Percentiles rank a stretch among this genome's conserved stretches.
Evolutionary conservation across 768 basidiomycete species (phyloP).

Genomic region (button mushroom (Agaricus bisporus)): DNA sequence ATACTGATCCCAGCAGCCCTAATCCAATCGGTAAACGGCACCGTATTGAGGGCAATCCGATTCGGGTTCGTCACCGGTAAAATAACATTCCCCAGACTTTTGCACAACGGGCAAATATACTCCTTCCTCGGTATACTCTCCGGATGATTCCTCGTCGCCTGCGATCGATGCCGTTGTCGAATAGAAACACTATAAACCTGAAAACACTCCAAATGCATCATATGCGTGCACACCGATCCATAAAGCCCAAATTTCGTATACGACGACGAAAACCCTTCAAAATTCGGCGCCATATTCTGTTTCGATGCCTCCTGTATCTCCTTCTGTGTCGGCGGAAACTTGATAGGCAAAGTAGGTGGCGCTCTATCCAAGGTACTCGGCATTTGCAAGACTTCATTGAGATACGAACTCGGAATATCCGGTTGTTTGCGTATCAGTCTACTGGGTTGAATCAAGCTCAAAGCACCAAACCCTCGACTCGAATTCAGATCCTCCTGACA

Average conservation of each 20-base stretch:
- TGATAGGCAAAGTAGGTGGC: conserved; percentile 17
- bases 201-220: conserved; percentile 97
- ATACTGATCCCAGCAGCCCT: conserved; percentile 85
- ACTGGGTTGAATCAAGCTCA: conserved; percentile 87
- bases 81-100: conserved; percentile 91
- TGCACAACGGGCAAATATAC: conserved; percentile 95
- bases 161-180: conserved; percentile 79
- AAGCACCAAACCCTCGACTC: conserved; percentile 70
- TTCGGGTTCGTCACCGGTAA: conserved; percentile 67
- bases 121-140: conserved; percentile 92
- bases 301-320: conserved; percentile 43
- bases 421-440: conserved; percentile 75
- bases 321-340: conserved; percentile 46
- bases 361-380: conserved; percentile 62
- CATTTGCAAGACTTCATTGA: conserved; percentile 68
- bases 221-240: conserved; percentile 86
- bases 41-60: conserved; percentile 42
- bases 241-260: conserved; percentile 83
- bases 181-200: conserved; percentile 84
- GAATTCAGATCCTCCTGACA: conserved; percentile 90
- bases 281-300: conserved; percentile 35
- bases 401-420: conserved; percentile 53
- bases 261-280: conserved; percentile 67
- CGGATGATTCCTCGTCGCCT: conserved; percentile 89
- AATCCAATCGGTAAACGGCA: conserved; percentile 85